Evolutionary conservation across 148 eudicot genomes (phyloP).

Genomic region (Polygonum maritimum): DNA sequence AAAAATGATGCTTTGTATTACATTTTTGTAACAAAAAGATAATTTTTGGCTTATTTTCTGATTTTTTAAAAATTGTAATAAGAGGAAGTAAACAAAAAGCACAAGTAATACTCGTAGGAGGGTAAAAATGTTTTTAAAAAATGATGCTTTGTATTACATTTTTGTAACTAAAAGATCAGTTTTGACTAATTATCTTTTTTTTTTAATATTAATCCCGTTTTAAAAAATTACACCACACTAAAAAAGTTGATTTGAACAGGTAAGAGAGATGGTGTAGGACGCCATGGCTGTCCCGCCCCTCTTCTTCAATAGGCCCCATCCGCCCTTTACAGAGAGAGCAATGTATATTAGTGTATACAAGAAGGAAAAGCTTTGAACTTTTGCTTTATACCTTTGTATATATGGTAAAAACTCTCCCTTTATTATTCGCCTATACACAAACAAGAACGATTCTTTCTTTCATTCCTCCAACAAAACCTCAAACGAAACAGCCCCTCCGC

Average conservation of each 20-base stretch:
- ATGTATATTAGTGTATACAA: conserved; percentile 12
- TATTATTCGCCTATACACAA: conserved; percentile 1
- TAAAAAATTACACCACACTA: conserved; percentile 4
- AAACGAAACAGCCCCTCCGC: conserved; percentile 3
- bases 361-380: conserved; percentile 14
- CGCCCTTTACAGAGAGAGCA: conserved; percentile 10
- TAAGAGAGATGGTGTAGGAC: conserved; percentile 23
- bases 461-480: conserved; percentile 10
- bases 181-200: background rate
- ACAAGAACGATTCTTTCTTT: conserved; percentile 7
- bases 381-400: conserved; percentile 12
- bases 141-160: background rate
- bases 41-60: background rate
- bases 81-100: too few species aligned
- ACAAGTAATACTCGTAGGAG: too few species aligned
- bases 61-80: background rate
- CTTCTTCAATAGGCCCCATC: conserved; percentile 9
- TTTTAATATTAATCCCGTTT: background rate
- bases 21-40: background rate
- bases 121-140: too few species aligned
- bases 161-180: background rate
- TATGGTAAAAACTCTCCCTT: background rate
- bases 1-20: background rate
- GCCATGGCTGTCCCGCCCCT: conserved; percentile 23
- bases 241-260: conserved; percentile 22